Base-by-base conservation (phyloP, 768 basidiomycete genomes). In the Russula dissimulans region DNA sequence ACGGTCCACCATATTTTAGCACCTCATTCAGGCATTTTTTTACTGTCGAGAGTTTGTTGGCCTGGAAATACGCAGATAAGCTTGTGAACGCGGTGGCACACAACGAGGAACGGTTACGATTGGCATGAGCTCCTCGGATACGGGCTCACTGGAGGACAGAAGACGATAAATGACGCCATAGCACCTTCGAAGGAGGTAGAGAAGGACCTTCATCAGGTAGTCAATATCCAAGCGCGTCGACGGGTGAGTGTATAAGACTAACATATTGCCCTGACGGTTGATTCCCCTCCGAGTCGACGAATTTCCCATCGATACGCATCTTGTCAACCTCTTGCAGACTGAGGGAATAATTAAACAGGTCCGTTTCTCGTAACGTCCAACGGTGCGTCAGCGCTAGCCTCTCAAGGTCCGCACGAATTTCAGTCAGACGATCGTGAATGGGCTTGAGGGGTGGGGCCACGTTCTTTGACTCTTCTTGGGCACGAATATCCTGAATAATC, bases 11-110 rank as follows among this genome's bases (percentile, higher is more conserved):
- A 67, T 93, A 94, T 69, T 95, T 97, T 61, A 89, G 78, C 2
- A 97, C 95, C 73, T 97, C 95, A 68, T 95, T 95, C 56, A 97
- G 77, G 68, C 94, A 95, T 70, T 95, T 95, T 78, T 95, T 97
- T 63, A 97, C 90, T 0, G 95, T 97, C 15, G 91, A 92, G 3
- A 97, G 75, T 69, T 97, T 97, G 76, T 97, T 97, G 6, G 95
- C 93, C 94, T 95, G 63, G 9, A 22, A 31, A 32, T 26, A 29
- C 22, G 51, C 42, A 15, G 45, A 38, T 56, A 8, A 49, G 43
- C 9, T 15, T 31, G 18, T 32, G 47, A 22, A 56, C 43, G 2
- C 54, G 41, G 56, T 17, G 53, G 26, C 10, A 57, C 47, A 46
- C 4, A 11, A 31, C 6, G 5, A 56, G 10, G 46, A 36, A 60